A percentile compares a stretch with the other conserved stretches of the same genome.
These are phyloP conservation scores for Pyronema omphalodes DNA, from an alignment of 495 filamentous ascomycete species.

Conservation along the genomic window DNA sequence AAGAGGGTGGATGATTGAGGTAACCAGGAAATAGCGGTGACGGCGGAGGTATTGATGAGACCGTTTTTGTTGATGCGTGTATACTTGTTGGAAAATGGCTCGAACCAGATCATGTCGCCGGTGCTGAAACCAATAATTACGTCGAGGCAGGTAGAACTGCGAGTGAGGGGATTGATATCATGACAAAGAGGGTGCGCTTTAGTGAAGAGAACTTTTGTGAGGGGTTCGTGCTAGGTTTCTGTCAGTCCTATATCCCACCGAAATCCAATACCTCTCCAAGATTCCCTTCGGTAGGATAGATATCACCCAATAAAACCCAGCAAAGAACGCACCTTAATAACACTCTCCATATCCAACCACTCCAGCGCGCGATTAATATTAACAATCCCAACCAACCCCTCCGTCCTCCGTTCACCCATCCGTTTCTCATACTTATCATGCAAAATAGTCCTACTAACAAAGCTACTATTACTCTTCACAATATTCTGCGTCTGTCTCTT, in stretches of 20 bases:
- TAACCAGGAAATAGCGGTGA: constrained; percentile 80
- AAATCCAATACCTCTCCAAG: constrained; percentile 18
- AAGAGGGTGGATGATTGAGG: constrained; percentile 89
- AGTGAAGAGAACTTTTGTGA: constrained; percentile 91
- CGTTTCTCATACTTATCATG: constrained; percentile 65
- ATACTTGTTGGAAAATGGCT: constrained; percentile 92
- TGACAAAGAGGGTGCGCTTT: constrained; percentile 91
- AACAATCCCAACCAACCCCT: constrained; percentile 76
- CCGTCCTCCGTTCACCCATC: constrained; percentile 53
- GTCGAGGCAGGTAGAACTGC: constrained; percentile 61
- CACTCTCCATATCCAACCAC: constrained; percentile 49
- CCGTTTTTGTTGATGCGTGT: constrained; percentile 91
- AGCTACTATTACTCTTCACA: constrained; percentile 92
- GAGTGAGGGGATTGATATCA: constrained; percentile 74
- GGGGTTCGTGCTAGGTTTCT: constrained; percentile 47
- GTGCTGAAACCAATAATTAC: constrained; percentile 90
- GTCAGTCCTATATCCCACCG: constrained; percentile 19
- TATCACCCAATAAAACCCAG: neutral
- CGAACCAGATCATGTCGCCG: constrained; percentile 96
- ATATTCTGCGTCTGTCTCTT: constrained; percentile 95
- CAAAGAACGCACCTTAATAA: constrained; percentile 18
- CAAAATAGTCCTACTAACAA: constrained; percentile 84
- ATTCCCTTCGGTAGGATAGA: neutral
- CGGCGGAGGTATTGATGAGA: constrained; percentile 61
- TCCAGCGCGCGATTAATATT: constrained; percentile 91